Conservation (phyloP, 2,329 filamentous ascomycete species). For the Cercospora berteroae region DNA sequence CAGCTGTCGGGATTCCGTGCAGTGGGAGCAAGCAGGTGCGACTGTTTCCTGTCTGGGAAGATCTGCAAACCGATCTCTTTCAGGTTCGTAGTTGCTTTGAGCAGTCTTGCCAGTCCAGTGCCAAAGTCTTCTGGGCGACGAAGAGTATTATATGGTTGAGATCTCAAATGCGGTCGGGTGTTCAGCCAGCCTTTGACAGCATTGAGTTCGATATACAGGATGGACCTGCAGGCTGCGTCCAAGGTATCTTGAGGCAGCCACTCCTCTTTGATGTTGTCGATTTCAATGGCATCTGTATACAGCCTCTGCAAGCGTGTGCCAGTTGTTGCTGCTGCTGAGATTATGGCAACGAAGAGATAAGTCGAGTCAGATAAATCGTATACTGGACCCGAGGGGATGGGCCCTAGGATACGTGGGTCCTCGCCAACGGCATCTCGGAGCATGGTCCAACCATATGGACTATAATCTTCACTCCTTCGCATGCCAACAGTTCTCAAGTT, state of each 20-base stretch:
- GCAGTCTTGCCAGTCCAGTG: constrained; percentile 25
- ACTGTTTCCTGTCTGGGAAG: constrained; percentile 28
- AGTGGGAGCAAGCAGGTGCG: constrained; percentile 25
- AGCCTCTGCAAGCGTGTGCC: constrained; percentile 27
- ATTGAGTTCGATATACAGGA: constrained; percentile 36
- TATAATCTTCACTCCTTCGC: constrained; percentile 33
- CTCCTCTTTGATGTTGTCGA: constrained; percentile 29
- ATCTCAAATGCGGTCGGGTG: constrained; percentile 2
- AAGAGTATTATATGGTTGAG: constrained; percentile 10
- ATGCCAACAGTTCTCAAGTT: constrained; percentile 35
- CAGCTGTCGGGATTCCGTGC: constrained; percentile 24
- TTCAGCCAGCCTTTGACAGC: constrained; percentile 27
- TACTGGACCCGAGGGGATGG: constrained; percentile 23
- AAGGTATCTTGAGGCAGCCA: constrained; percentile 23
- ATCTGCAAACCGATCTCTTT: constrained; percentile 33
- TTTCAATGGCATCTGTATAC: constrained; percentile 36
- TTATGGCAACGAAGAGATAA: constrained; percentile 30
- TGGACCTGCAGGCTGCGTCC: constrained; percentile 24
- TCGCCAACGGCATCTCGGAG: constrained; percentile 29
- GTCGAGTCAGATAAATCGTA: constrained; percentile 28
- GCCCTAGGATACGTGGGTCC: constrained; percentile 33
- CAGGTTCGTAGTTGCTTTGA: constrained; percentile 26
- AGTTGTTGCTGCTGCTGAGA: constrained; percentile 24
- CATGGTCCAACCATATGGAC: constrained; percentile 32
- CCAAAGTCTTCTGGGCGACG: constrained; percentile 20